Evolutionary conservation across 176 grass and related monocot genomes (phyloP), one percentile per base, ranked within the genome.

Genomic region (Rhynchospora breviuscula): DNA sequence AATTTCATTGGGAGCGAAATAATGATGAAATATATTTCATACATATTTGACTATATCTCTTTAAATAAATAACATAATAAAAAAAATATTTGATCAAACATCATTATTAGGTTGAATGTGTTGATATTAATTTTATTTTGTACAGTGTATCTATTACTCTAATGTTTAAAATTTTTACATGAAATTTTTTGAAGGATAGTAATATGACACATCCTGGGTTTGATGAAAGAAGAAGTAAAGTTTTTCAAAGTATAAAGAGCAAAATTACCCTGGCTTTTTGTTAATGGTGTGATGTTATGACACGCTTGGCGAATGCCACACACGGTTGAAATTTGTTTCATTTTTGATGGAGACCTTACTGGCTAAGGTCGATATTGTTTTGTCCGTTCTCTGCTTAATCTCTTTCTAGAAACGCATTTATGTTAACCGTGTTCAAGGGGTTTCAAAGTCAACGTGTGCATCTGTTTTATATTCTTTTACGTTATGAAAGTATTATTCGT

Each of bases 231-330:
- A 17, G 14, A 59, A 61, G 7, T 0, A 61, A 61, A 61, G 21
- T 6, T 70, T 70, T 31, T 70, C 8, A 10, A 48, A 51, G 70
- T 43, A 75, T 75, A 19, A 46, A 75, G 47, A 51, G 44, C 44
- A 75, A 46, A 52, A 52, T 21, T 21, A 4, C 9, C 22, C 17
- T 52, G 18, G 40, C 13, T 17, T 78, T 78, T 54, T 8, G 8
- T 79, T 79, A 56, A 17, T 58, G 19, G 75, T 14, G 47, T 79
- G 21, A 78, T 53, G n/a, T 53, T n/a, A 79, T 79, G 44, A 56
- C 19, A 58, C 51, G 75, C 18, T 57, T 58, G 29, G 7, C 10
- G 11, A 40, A 26, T 58, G 22, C 21, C 49, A 58, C 8, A 57
- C 19, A 56, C 11, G 10, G 23, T 10, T 63, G 60, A 79, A 57